Base-by-base conservation (phyloP, 805 yeast genomes). In the Citeromyces matritensis region DNA sequence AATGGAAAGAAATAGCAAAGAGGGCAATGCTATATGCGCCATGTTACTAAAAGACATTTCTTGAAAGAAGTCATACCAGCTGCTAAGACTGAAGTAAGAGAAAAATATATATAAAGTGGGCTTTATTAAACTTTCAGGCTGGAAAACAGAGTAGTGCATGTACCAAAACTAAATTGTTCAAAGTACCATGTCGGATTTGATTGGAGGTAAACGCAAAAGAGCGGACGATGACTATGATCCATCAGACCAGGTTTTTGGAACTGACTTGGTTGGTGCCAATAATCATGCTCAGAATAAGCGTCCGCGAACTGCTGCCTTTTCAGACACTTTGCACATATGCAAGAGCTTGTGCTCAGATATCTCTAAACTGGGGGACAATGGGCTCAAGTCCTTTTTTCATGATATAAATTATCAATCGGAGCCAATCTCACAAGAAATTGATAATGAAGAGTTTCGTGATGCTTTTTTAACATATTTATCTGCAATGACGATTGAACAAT, bases 401-500 rank as follows among this genome's bases (percentile, higher is more conserved):
- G 68, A 63, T 49, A 63, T 80, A 29, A 75, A 80, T 35, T 72
- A 71, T 43, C 73, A 81, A 42, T 64, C 78, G 24, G 69, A 65
- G 33, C 80, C 82, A 1, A 72, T 78, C 27, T 69, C 68, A 26
- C 69, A 69, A 24, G 81, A 74, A 42, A 69, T 73, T 43, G 81
- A 69, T 38, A 75, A 75, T 34, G 74, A 69, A 36, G 62, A 62
- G 32, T 68, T 77, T 38, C 61, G 82, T 36, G 55, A 54, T 23
- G 69, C 77, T 3, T 56, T 82, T 13, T 53, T 82, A 36, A 61
- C 65, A 30, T 79, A 82, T 2, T 46, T 85, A 15, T 65, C 66
- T 33, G 82, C 94, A 2, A 66, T 81, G 28, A 62, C 78, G 8
- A 54, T 69, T 19, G 97, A 91, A 51, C 95, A 88, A 51, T 97